A percentile compares a stretch with the other conserved stretches of the same genome.
phyloP scores from a whole-genome alignment of 1,139 yeast species.

The Geotrichum carabidarum region DNA sequence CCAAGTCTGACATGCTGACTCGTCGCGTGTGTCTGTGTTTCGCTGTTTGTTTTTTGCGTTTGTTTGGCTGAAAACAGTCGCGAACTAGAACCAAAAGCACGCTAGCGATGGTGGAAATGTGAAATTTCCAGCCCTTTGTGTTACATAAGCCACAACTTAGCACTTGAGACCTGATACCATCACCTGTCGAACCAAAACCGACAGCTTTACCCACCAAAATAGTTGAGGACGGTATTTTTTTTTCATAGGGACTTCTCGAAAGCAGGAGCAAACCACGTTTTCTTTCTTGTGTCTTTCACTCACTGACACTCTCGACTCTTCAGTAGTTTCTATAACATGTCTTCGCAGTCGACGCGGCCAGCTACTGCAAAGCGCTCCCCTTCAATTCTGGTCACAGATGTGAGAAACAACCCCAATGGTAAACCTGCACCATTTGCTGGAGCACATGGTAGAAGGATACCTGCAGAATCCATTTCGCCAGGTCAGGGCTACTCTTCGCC shows the following conservation, averaged over 20 bases:
- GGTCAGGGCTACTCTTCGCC: neutral
- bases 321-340: neutral
- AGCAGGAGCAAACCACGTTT: neutral
- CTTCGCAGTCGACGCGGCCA: conserved; percentile 30
- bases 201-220: no score
- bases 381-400: conserved; percentile 86
- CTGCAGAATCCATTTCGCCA: neutral
- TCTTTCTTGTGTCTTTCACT: neutral
- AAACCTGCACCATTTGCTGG: conserved; percentile 74
- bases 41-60: neutral
- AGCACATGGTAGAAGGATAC: neutral
- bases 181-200: no score
- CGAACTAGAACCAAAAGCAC: neutral
- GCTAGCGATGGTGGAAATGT: neutral
- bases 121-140: neutral
- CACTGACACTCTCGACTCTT: neutral
- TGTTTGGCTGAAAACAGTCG: neutral
- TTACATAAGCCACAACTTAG: no score
- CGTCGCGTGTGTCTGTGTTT: neutral
- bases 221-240: no score
- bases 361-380: conserved; percentile 89
- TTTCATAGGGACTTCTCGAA: no score
- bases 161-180: no score
- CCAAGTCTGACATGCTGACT: conserved; percentile 30
- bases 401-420: conserved; percentile 54